Evolutionary conservation across 495 filamentous ascomycete genomes (phyloP).

Genomic region (Pyronema omphalodes): DNA sequence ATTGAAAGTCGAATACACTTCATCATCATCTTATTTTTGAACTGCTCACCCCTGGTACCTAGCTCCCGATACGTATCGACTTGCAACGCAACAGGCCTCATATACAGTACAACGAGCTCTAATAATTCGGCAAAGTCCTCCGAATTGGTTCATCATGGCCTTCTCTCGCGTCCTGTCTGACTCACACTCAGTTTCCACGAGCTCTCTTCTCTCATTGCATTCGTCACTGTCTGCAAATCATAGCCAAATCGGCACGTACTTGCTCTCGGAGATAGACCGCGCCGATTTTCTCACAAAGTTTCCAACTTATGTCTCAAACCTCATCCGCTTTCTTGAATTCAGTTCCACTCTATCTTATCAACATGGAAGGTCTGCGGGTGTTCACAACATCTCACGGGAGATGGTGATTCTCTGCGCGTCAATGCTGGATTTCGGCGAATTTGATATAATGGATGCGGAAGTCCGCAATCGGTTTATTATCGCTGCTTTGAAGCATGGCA

Average conservation of each 20-base stretch:
- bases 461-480: background rate
- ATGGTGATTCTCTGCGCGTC: background rate
- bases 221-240: background rate
- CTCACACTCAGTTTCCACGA: no score
- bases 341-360: background rate
- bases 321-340: background rate
- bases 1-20: no score
- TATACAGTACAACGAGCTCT: no score
- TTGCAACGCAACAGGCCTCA: no score
- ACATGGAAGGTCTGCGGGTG: background rate
- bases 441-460: background rate
- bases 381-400: background rate
- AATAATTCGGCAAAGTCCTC: no score
- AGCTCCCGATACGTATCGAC: no score
- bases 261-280: background rate
- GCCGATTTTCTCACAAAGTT: background rate
- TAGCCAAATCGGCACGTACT: background rate
- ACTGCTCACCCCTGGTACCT: no score
- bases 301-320: background rate
- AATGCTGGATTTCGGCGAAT: background rate
- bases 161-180: no score
- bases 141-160: no score
- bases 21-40: no score
- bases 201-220: background rate
- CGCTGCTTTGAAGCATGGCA: background rate